Evolutionary conservation across 1,284 basidiomycete species (phyloP).

Genomic region (Moesziomyces sp.): DNA sequence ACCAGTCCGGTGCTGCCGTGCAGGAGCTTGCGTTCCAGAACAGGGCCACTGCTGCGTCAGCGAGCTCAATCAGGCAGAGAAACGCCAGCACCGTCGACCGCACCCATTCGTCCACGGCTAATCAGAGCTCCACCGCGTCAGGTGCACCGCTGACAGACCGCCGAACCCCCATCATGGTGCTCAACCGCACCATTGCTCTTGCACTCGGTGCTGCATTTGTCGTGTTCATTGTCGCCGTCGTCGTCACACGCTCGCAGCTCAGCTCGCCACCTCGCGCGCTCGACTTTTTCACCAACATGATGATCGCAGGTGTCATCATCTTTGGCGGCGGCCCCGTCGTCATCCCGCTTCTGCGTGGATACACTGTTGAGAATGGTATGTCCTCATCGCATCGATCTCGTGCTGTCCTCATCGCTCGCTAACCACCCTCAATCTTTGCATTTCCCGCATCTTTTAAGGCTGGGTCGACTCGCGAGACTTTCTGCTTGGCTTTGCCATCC

Average conservation of each 20-base stretch:
- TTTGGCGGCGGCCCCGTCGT: slow-evolving; percentile 76
- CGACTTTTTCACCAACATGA: slow-evolving; percentile 71
- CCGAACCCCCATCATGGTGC: slow-evolving; percentile 47
- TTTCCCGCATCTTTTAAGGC: too few relatives aligned
- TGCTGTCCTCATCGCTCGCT: background rate
- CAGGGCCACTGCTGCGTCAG: background rate
- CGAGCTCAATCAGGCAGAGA: slow-evolving; percentile 13
- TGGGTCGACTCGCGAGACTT: slow-evolving; percentile 73
- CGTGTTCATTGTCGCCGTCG: slow-evolving; percentile 64
- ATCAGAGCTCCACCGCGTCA: background rate
- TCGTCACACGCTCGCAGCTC: slow-evolving; percentile 68
- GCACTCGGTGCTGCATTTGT: slow-evolving; percentile 62
- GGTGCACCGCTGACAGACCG: slow-evolving; percentile 3
- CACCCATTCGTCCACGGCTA: background rate
- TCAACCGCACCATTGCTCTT: slow-evolving; percentile 34
- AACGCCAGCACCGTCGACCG: slow-evolving; percentile 11
- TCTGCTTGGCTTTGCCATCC: slow-evolving; percentile 73
- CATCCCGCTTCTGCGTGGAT: slow-evolving; percentile 73
- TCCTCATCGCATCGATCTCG: background rate
- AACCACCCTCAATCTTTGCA: slow-evolving; percentile 1
- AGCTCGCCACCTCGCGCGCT: slow-evolving; percentile 60
- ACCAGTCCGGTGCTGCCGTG: slow-evolving; percentile 9
- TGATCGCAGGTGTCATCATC: slow-evolving; percentile 72
- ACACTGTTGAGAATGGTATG: slow-evolving; percentile 72
- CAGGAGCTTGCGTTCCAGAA: slow-evolving; percentile 24